phyloP scores from a whole-genome alignment of 2,329 filamentous ascomycete genomes.

The Microcyclosporella mali region DNA sequence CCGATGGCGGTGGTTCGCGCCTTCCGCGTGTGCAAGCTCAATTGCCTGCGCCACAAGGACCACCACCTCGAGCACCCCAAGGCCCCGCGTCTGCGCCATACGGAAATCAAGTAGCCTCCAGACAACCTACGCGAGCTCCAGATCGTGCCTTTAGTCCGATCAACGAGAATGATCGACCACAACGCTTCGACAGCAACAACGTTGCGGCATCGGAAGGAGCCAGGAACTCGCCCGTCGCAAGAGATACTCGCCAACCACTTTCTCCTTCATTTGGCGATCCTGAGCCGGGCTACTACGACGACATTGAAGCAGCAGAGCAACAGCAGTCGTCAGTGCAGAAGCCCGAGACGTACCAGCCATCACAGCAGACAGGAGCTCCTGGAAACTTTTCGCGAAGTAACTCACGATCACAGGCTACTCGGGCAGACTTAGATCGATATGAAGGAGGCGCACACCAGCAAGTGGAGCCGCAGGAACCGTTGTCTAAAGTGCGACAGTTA shows the following conservation, averaged over 20 bases:
- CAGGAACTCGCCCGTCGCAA: constrained; percentile 7
- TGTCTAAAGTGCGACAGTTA: constrained; percentile 24
- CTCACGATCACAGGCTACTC: constrained; percentile 27
- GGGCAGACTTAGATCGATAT: constrained; percentile 9
- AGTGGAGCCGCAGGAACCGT: constrained; percentile 20
- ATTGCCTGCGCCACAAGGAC: constrained; percentile 53
- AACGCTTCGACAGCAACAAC: constrained; percentile 20
- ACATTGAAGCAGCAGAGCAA: constrained; percentile 1
- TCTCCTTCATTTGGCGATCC: constrained; percentile 14
- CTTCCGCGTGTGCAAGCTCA: constrained; percentile 45
- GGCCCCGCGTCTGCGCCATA: constrained; percentile 42
- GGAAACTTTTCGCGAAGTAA: constrained; percentile 12
- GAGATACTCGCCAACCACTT: constrained; percentile 15
- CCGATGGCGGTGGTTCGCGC: constrained; percentile 16
- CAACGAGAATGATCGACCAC: constrained; percentile 23
- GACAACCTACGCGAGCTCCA: constrained; percentile 26
- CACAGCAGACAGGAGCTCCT: constrained; percentile 16
- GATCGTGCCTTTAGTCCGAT: constrained; percentile 28
- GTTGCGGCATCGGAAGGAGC: constrained; percentile 9
- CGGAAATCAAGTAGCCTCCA: constrained; percentile 17
- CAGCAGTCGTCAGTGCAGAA: constrained; percentile 15
- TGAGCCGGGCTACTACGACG: constrained; percentile 10
- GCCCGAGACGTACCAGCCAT: constrained; percentile 30
- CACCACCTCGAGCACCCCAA: constrained; percentile 61
- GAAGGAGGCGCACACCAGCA: constrained; percentile 22